Conservation (phyloP, 2,329 filamentous ascomycete species). For the Myriosclerotinia curreyana region DNA sequence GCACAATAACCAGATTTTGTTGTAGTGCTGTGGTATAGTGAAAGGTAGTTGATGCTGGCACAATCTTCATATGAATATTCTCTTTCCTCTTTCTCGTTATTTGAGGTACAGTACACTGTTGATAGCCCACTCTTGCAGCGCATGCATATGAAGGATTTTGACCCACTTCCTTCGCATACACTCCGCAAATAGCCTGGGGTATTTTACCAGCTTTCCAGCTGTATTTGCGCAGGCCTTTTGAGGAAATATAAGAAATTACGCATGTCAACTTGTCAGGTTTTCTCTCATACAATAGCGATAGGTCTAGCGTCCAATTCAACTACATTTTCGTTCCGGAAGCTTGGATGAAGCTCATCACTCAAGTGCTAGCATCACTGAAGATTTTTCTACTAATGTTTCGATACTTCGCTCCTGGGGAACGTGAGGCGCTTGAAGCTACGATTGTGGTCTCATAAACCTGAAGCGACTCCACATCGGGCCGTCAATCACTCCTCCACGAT, state of each 20-base stretch:
- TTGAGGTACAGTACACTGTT: neutral
- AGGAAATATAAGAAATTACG: neutral
- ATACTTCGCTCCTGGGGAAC: neutral
- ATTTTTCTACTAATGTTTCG: neutral
- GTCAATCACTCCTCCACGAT: neutral
- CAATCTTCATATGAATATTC: neutral
- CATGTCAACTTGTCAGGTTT: neutral
- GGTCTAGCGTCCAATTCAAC: neutral
- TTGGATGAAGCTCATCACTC: neutral
- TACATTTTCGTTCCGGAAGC: neutral
- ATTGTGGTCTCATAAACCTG: neutral
- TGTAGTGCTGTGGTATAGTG: neutral
- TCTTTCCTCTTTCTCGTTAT: neutral
- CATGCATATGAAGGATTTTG: neutral
- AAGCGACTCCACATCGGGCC: neutral
- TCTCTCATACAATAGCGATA: neutral
- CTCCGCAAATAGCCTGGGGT: neutral
- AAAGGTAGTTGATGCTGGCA: neutral
- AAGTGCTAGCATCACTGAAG: neutral
- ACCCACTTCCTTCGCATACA: neutral
- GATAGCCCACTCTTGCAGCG: neutral
- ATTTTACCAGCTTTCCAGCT: neutral
- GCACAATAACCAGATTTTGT: neutral
- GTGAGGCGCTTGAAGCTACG: neutral
- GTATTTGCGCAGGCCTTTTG: neutral